Base-by-base conservation (phyloP, 495 filamentous ascomycete genomes). In the Lasiosphaeriaceae sp. region DNA sequence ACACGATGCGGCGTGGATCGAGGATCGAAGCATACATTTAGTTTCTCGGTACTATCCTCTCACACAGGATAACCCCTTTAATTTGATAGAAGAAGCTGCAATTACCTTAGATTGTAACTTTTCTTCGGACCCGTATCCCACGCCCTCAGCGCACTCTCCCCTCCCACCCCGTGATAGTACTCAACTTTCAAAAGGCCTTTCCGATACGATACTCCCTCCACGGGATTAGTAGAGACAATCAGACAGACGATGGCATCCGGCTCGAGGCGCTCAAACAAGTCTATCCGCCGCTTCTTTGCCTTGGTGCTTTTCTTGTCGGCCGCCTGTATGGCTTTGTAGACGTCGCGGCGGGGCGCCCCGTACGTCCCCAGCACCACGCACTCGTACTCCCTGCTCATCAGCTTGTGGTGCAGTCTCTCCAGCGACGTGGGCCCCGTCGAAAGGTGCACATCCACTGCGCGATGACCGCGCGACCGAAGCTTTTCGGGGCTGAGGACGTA, bases 161-260 rank as follows among this genome's bases (percentile, higher is more conserved):
- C 54, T 55, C 52, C 51, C 41, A 49, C 34, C 37, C 50, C 45
- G 37, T 44, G 11, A 56, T 53, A 53, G 12, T 53, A 60, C 21
- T 31, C 37, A 44, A 60, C 52, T 39, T 60, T 60, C 17, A 60
- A 45, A 47, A 60, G 34, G 34, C 57, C 57, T 47, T 46, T 60
- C 52, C 57, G 57, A 51, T 37, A 50, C 21, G 57, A 60, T 56
- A 44, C 52, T 21, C 47, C 44, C 23, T 31, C 51, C 44, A 29
- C n/a, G 21, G 9, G 34, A 44, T 53, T 52, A 21, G 57, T 60
- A 29, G 26, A 44, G 41, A 60, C 57, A 56, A 60, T 23, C 24
- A 60, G 57, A 56, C 57, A 60, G 51, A 60, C 44, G 50, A 60
- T 60, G 19, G 50, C 57, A 51, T 56, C 52, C 44, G 52, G 52